Evolutionary conservation across 805 yeast species (phyloP).

Genomic region (Saccharomycopsis fermentans): DNA sequence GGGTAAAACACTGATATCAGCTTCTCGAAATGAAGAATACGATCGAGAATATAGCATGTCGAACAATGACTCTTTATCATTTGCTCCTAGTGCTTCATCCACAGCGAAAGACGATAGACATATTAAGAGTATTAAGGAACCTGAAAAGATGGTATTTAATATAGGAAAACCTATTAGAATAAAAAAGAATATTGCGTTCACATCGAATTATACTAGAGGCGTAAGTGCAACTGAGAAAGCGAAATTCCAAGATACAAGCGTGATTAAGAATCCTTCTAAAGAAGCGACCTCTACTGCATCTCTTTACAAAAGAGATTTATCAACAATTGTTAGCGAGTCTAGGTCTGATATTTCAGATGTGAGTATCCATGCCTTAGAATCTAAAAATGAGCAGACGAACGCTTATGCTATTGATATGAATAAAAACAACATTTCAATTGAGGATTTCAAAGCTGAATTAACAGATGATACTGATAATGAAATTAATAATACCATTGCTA

Average conservation of each 20-base stretch:
- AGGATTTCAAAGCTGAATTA: not conserved
- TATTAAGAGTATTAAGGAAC: not conserved
- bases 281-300: not conserved
- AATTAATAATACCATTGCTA: constrained; percentile 14
- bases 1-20: not conserved
- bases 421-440: not conserved
- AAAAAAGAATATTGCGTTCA: not conserved
- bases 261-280: not conserved
- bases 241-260: not conserved
- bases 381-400: not conserved
- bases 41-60: not conserved
- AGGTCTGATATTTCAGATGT: not conserved
- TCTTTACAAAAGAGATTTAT: not conserved
- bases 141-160: not conserved
- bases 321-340: not conserved
- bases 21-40: not conserved
- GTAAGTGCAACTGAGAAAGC: not conserved
- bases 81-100: not conserved
- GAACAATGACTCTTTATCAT: not conserved
- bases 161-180: not conserved
- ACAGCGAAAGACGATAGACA: not conserved
- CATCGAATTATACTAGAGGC: not conserved
- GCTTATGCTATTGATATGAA: not conserved
- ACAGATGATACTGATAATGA: constrained; percentile 17
- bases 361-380: not conserved